phyloP scores from a whole-genome alignment of 305 asterid species.

The Fraxinus platypoda region DNA sequence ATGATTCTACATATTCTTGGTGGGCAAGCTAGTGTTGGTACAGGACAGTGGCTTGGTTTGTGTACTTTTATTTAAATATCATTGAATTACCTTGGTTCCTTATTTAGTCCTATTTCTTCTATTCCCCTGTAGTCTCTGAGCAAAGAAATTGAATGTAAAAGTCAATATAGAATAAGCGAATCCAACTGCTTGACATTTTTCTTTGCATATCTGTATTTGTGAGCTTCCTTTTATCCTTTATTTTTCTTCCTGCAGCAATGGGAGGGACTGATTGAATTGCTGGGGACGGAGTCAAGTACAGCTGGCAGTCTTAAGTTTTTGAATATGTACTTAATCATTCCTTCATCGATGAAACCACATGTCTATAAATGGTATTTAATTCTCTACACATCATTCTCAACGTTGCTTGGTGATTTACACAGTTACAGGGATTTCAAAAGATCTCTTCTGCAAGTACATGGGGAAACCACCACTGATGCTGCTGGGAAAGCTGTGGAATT shows the following conservation, averaged over 20 bases:
- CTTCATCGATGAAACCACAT: background rate
- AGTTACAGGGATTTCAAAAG: slow-evolving; percentile 88
- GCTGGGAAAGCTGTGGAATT: slow-evolving; percentile 81
- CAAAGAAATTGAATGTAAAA: slow-evolving; percentile 3
- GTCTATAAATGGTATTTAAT: background rate
- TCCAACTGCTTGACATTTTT: slow-evolving; percentile 13
- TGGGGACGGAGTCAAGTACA: slow-evolving; percentile 72
- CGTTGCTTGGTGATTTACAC: slow-evolving; percentile 38
- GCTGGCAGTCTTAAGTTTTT: slow-evolving; percentile 92
- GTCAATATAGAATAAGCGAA: background rate
- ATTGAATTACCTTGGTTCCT: background rate
- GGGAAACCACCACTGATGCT: slow-evolving; percentile 53
- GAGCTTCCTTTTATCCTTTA: slow-evolving; percentile 10
- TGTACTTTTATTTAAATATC: background rate
- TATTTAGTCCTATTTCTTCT: background rate
- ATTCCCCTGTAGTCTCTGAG: background rate
- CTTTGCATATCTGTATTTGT: slow-evolving; percentile 4
- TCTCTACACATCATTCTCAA: slow-evolving; percentile 16
- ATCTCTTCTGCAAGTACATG: slow-evolving; percentile 72
- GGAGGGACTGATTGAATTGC: slow-evolving; percentile 94
- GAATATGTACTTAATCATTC: slow-evolving; percentile 54
- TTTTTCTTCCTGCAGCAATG: slow-evolving; percentile 62
- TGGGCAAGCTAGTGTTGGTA: background rate
- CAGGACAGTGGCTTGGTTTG: background rate
- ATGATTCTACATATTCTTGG: too few species aligned